Conservation (phyloP, 2,329 filamentous ascomycete species). For the Didymosphaeria variabile region DNA sequence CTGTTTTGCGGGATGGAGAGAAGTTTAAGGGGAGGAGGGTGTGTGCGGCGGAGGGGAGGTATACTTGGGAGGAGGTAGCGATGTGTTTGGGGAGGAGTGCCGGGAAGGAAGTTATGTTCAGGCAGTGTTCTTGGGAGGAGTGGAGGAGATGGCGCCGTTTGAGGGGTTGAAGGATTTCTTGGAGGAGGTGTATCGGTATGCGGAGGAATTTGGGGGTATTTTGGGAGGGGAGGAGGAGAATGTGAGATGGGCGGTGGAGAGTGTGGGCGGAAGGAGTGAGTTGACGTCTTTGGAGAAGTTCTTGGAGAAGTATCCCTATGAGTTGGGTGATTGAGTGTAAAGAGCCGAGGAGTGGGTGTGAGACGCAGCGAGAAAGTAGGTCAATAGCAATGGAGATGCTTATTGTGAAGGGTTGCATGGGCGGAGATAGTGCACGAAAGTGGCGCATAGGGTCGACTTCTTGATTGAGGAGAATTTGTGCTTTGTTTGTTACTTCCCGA, state of each 20-base stretch:
- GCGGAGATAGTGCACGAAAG: too few relatives aligned
- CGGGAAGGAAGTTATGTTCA: conserved; percentile 39
- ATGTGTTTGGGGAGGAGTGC: conserved; percentile 48
- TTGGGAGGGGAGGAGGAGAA: background rate
- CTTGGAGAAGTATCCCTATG: conserved; percentile 1
- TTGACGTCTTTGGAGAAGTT: background rate
- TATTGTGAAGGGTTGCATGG: too few relatives aligned
- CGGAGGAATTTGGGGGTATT: conserved; percentile 5
- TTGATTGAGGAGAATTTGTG: too few relatives aligned
- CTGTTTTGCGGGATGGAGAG: conserved; percentile 52
- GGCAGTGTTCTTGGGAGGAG: conserved; percentile 20
- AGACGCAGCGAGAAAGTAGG: too few relatives aligned
- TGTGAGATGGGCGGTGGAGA: conserved; percentile 1
- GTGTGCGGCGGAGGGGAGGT: conserved; percentile 51
- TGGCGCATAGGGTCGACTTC: too few relatives aligned
- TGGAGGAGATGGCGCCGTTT: conserved; percentile 9
- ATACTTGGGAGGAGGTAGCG: conserved; percentile 51
- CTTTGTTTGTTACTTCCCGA: too few relatives aligned
- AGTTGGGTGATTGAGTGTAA: background rate
- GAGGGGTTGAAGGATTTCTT: background rate
- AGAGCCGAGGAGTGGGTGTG: too few relatives aligned
- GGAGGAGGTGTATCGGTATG: background rate
- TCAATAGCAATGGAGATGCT: too few relatives aligned
- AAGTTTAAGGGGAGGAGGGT: conserved; percentile 53
- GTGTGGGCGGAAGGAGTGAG: background rate